Conservation (phyloP, 2,329 filamentous ascomycete genomes). For the Trichothecium roseum region DNA sequence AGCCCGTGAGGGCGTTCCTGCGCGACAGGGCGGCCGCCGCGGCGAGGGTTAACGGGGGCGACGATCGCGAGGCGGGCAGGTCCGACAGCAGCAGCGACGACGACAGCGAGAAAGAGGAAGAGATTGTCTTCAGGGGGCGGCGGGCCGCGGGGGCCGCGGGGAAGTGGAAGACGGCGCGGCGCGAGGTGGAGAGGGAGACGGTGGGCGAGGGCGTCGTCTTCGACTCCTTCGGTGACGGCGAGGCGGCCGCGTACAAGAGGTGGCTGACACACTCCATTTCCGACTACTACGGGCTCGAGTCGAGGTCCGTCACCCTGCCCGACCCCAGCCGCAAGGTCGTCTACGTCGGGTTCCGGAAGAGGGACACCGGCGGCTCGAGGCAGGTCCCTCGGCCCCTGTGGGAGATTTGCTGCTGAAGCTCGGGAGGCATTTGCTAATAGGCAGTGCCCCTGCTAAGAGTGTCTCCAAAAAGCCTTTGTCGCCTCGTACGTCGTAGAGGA, state of each 20-base stretch:
- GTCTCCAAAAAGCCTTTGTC: not conserved
- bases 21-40: conserved; percentile 29
- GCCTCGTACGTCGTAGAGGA: not conserved
- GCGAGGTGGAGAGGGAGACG: conserved; percentile 48
- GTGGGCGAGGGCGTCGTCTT: conserved; percentile 61
- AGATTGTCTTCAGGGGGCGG: conserved; percentile 82
- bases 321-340: conserved; percentile 66
- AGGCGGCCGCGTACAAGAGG: conserved; percentile 71
- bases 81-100: conserved; percentile 44
- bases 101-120: conserved; percentile 57
- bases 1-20: conserved; percentile 71
- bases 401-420: conserved; percentile 43
- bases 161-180: conserved; percentile 37
- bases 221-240: conserved; percentile 66
- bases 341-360: conserved; percentile 61
- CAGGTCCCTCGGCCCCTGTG: conserved; percentile 52
- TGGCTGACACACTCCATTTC: conserved; percentile 92
- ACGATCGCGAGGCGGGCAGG: conserved; percentile 23
- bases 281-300: conserved; percentile 81
- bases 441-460: not conserved
- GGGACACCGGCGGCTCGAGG: conserved; percentile 12
- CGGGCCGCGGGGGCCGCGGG: conserved; percentile 33
- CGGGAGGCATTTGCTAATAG: no score
- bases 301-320: conserved; percentile 66
- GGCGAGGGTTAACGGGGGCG: not conserved